A percentile compares a stretch with the other conserved stretches of the same genome.
Conservation (phyloP, 2,329 filamentous ascomycete genomes). For the Epichloe coenophiala region DNA sequence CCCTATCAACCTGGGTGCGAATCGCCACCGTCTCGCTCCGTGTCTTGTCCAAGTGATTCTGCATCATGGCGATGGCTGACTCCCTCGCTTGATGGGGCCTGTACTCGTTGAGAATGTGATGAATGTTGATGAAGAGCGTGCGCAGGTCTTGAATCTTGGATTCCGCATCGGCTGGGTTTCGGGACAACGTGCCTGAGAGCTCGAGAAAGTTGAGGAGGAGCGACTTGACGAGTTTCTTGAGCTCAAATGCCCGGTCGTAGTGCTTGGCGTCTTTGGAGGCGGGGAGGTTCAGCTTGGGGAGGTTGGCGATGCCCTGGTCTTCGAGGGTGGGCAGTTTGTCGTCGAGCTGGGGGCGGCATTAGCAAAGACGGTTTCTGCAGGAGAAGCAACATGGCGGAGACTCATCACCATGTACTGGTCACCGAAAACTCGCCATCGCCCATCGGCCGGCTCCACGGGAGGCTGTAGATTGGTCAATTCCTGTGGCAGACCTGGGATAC, state of each 20-base stretch:
- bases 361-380: neutral
- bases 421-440: slow-evolving; percentile 65
- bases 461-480: slow-evolving; percentile 71
- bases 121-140: slow-evolving; percentile 78
- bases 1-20: slow-evolving; percentile 53
- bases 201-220: slow-evolving; percentile 82
- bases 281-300: slow-evolving; percentile 30
- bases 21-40: slow-evolving; percentile 61
- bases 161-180: slow-evolving; percentile 34
- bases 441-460: slow-evolving; percentile 56
- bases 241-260: slow-evolving; percentile 50
- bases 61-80: slow-evolving; percentile 76
- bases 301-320: slow-evolving; percentile 56
- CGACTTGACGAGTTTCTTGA: slow-evolving; percentile 70
- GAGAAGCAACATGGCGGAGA: neutral
- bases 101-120: slow-evolving; percentile 89
- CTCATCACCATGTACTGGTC: slow-evolving; percentile 45
- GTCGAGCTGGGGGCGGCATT: slow-evolving; percentile 24
- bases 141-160: slow-evolving; percentile 67
- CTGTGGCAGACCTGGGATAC: slow-evolving; percentile 42
- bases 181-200: slow-evolving; percentile 43
- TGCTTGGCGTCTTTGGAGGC: slow-evolving; percentile 38
- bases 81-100: slow-evolving; percentile 85
- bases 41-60: slow-evolving; percentile 63
- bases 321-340: slow-evolving; percentile 54